Evolutionary conservation across 225 moss, liverwort and hornwort genomes (phyloP).

Genomic region (Physcomitrium patens): DNA sequence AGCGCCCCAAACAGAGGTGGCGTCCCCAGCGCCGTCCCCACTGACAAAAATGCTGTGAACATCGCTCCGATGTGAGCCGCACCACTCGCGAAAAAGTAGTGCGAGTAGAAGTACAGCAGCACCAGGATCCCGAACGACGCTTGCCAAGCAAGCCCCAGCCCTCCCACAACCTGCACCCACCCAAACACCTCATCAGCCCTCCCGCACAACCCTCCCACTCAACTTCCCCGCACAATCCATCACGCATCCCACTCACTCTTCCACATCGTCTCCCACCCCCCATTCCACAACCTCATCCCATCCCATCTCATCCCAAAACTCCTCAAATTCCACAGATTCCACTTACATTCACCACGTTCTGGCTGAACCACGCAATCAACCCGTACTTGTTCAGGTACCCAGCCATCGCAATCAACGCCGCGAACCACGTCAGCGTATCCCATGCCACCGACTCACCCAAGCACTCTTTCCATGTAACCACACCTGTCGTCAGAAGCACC

Average conservation of each 20-base stretch:
- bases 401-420: slow-evolving; percentile 96
- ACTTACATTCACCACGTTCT: slow-evolving; percentile 81
- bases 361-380: slow-evolving; percentile 93
- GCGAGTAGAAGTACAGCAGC: slow-evolving; percentile 91
- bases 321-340: background rate
- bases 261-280: background rate
- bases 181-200: background rate
- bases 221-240: background rate
- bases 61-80: slow-evolving; percentile 99
- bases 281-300: no score
- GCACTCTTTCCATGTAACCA: slow-evolving; percentile 99
- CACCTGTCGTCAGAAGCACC: slow-evolving; percentile 83
- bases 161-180: slow-evolving; percentile 77
- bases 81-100: slow-evolving; percentile 97
- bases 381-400: slow-evolving; percentile 95
- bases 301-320: no score
- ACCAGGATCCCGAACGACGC: slow-evolving; percentile 92
- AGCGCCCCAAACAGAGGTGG: slow-evolving; percentile 92
- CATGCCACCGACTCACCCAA: slow-evolving; percentile 90
- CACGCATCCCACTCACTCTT: no score
- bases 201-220: background rate
- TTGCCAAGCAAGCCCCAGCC: slow-evolving; percentile 89
- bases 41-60: slow-evolving; percentile 97
- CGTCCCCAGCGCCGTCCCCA: slow-evolving; percentile 84
- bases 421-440: slow-evolving; percentile 99